Evolutionary conservation across 2,329 filamentous ascomycete species (phyloP).

Genomic region (Parascedosporium putredinis): DNA sequence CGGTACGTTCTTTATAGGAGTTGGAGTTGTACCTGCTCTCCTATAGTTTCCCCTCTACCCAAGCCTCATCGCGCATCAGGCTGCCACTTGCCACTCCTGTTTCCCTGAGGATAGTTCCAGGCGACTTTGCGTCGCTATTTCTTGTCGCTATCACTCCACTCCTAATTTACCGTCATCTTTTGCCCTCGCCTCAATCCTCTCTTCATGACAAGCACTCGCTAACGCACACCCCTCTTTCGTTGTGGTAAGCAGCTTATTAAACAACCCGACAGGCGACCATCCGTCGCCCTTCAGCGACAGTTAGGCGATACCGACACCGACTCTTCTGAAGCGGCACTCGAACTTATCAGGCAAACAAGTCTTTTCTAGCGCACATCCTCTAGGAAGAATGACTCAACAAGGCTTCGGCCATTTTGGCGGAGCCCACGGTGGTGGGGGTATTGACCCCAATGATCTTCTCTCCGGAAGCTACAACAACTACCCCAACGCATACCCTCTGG

Average conservation of each 20-base stretch:
- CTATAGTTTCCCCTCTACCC: too few species aligned
- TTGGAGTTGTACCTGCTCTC: too few species aligned
- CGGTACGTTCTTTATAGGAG: too few species aligned
- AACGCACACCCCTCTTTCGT: neutral
- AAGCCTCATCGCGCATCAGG: too few species aligned
- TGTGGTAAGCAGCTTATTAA: neutral
- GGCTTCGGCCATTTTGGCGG: conserved; percentile 46
- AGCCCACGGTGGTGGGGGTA: conserved; percentile 44
- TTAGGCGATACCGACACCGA: too few species aligned
- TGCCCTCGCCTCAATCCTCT: neutral
- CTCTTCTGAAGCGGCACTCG: too few species aligned
- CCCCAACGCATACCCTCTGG: conserved; percentile 42
- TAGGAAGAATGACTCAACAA: conserved; percentile 22
- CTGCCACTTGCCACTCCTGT: too few species aligned
- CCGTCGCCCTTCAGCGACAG: neutral
- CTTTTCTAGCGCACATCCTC: neutral
- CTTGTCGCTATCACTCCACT: neutral
- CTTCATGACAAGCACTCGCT: neutral
- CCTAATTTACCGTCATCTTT: neutral
- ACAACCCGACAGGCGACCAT: neutral
- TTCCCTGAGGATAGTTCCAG: neutral
- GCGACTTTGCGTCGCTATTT: neutral
- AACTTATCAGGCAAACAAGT: too few species aligned
- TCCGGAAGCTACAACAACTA: conserved; percentile 49
- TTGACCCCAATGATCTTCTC: conserved; percentile 84